A percentile compares a stretch with the other conserved stretches of the same genome.
Evolutionary conservation across 768 basidiomycete genomes (phyloP).

Genomic region (Panaeolus papilionaceus): DNA sequence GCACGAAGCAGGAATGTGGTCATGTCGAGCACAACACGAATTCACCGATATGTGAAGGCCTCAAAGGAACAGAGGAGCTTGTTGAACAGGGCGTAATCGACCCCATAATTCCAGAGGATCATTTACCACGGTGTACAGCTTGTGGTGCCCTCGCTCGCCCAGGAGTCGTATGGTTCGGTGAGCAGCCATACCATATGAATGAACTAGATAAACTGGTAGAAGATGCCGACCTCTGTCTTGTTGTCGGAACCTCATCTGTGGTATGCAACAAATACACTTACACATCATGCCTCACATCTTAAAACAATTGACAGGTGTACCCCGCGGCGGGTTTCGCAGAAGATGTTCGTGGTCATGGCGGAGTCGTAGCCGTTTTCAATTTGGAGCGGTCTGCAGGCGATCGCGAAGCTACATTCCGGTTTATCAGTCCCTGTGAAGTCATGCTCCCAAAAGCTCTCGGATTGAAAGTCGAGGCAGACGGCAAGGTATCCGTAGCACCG

Average conservation of each 20-base stretch:
- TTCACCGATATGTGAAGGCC: constrained; percentile 51
- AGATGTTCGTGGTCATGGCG: constrained; percentile 40
- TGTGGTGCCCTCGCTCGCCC: constrained; percentile 54
- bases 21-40: constrained; percentile 45
- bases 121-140: constrained; percentile 50
- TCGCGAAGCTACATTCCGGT: constrained; percentile 53
- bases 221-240: constrained; percentile 56
- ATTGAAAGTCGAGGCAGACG: constrained; percentile 25
- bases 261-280: constrained; percentile 34
- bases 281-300: background rate
- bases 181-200: constrained; percentile 44
- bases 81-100: constrained; percentile 42
- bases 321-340: constrained; percentile 48
- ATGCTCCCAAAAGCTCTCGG: constrained; percentile 49
- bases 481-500: constrained; percentile 21
- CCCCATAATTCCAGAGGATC: constrained; percentile 41
- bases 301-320: constrained; percentile 39
- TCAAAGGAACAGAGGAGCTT: constrained; percentile 49
- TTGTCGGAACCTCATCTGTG: constrained; percentile 61
- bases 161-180: constrained; percentile 67
- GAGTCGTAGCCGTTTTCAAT: constrained; percentile 48
- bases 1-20: constrained; percentile 48
- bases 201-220: constrained; percentile 47
- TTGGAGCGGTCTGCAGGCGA: constrained; percentile 42
- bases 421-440: constrained; percentile 55